Evolutionary conservation across 1,284 basidiomycete genomes (phyloP).

Genomic region (Meira nashicola): DNA sequence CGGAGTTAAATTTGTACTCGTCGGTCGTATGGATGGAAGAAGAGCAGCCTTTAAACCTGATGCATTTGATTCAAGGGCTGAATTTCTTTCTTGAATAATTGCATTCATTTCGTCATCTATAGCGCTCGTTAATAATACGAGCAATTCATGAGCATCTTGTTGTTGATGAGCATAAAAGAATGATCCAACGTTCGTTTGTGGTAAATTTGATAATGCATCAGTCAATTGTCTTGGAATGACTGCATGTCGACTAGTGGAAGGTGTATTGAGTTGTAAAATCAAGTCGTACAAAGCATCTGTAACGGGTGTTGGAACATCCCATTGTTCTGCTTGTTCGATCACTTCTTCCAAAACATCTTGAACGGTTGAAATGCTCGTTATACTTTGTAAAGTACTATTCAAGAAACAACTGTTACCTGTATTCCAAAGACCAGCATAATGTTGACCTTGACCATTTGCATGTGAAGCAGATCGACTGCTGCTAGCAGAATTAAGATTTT

Average conservation of each 20-base stretch:
- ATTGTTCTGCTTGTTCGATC: conserved; percentile 30
- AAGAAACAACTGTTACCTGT: conserved; percentile 51
- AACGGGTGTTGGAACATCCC: conserved; percentile 45
- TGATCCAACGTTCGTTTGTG: conserved; percentile 31
- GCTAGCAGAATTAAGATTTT: not conserved
- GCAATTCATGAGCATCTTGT: conserved; percentile 51
- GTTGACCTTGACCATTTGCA: not conserved
- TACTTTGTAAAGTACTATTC: conserved; percentile 46
- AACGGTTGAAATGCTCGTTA: conserved; percentile 29
- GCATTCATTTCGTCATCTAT: conserved; percentile 36
- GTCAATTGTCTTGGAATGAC: conserved; percentile 35
- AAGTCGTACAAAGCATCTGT: conserved; percentile 41
- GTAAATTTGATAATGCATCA: conserved; percentile 28
- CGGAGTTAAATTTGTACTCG: not conserved
- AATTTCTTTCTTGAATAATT: conserved; percentile 19
- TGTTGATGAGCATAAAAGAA: conserved; percentile 48
- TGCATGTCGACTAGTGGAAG: conserved; percentile 6
- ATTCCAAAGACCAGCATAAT: conserved; percentile 40
- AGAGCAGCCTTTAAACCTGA: conserved; percentile 2
- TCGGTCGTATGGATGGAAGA: not conserved
- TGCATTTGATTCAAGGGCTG: not conserved
- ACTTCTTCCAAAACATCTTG: conserved; percentile 26
- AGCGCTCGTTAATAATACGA: conserved; percentile 42
- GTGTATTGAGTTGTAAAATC: conserved; percentile 31
- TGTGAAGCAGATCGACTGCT: conserved; percentile 2